Conservation (phyloP, 495 filamentous ascomycete genomes). For the Penicillium coffeae region DNA sequence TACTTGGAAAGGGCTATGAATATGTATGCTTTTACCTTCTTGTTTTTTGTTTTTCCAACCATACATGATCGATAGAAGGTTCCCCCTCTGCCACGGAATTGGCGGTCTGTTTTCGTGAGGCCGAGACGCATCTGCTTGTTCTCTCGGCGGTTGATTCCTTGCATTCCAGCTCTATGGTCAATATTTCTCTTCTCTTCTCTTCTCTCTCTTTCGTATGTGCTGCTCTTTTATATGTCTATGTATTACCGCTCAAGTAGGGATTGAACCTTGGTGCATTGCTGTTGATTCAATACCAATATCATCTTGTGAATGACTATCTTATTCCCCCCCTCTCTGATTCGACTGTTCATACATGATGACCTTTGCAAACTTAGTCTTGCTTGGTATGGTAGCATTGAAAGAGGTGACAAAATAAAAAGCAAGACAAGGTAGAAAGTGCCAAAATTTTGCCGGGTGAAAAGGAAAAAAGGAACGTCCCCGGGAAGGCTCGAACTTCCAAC, state of each 20-base stretch:
- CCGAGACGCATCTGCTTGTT: not conserved
- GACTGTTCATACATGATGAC: not conserved
- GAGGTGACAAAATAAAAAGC: not conserved
- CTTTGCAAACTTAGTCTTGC: not conserved
- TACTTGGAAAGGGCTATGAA: conserved; percentile 22
- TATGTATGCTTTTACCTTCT: conserved; percentile 17
- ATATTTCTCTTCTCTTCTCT: conserved; percentile 3
- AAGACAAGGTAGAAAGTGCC: too few species aligned
- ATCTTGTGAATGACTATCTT: not conserved
- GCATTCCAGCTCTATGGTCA: not conserved
- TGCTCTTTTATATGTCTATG: conserved; percentile 10
- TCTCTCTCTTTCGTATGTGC: conserved; percentile 9
- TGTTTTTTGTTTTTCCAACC: conserved; percentile 9
- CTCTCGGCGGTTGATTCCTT: conserved; percentile 8
- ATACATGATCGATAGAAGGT: conserved; percentile 26
- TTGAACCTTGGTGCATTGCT: conserved; percentile 1
- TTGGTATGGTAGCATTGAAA: not conserved
- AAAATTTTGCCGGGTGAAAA: too few species aligned
- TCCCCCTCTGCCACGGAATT: conserved; percentile 1
- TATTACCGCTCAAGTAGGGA: conserved; percentile 8
- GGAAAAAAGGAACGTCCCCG: conserved; percentile 23
- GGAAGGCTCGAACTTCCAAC: conserved; percentile 49
- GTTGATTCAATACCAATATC: not conserved
- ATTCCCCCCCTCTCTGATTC: not conserved
- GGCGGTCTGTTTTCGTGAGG: conserved; percentile 4